These are phyloP conservation scores for Lipomyces yamanashiensis DNA, from an alignment of 805 yeast species.

Conservation along the genomic window DNA sequence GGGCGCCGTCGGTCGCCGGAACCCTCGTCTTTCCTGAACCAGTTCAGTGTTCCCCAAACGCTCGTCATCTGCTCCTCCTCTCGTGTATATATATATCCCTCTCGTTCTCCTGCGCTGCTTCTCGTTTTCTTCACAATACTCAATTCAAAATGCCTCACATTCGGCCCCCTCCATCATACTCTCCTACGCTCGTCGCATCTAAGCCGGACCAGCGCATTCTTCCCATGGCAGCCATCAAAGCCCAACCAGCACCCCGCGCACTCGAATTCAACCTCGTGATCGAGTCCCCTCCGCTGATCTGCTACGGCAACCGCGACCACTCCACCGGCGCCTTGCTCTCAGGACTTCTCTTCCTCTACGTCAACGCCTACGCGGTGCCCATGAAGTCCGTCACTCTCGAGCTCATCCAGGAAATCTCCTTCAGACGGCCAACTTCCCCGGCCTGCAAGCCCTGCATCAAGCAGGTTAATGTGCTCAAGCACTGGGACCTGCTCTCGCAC, in stretches of 20 bases:
- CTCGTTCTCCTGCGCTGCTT: neutral
- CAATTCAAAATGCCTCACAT: slow-evolving; percentile 13
- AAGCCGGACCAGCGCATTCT: neutral
- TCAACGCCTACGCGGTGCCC: slow-evolving; percentile 50
- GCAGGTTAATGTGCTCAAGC: slow-evolving; percentile 66
- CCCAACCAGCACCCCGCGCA: slow-evolving; percentile 40
- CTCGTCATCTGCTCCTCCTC: neutral
- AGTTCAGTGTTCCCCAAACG: neutral
- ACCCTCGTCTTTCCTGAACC: neutral
- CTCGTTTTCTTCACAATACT: neutral
- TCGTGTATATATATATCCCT: neutral
- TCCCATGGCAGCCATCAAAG: neutral
- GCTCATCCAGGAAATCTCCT: slow-evolving; percentile 71
- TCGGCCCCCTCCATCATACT: slow-evolving; percentile 23
- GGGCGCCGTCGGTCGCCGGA: slow-evolving; percentile 1
- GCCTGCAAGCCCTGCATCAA: slow-evolving; percentile 64
- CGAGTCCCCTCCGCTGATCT: slow-evolving; percentile 89
- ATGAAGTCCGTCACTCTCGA: slow-evolving; percentile 65
- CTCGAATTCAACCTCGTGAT: slow-evolving; percentile 61
- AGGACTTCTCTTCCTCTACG: slow-evolving; percentile 71
- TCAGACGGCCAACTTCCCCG: slow-evolving; percentile 66
- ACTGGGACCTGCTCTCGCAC: slow-evolving; percentile 81
- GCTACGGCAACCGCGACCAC: slow-evolving; percentile 78
- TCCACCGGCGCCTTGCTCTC: slow-evolving; percentile 85
- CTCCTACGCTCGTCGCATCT: slow-evolving; percentile 11